phyloP scores from a whole-genome alignment of 345 rosid genomes.

The Arabidopsis suecica region DNA sequence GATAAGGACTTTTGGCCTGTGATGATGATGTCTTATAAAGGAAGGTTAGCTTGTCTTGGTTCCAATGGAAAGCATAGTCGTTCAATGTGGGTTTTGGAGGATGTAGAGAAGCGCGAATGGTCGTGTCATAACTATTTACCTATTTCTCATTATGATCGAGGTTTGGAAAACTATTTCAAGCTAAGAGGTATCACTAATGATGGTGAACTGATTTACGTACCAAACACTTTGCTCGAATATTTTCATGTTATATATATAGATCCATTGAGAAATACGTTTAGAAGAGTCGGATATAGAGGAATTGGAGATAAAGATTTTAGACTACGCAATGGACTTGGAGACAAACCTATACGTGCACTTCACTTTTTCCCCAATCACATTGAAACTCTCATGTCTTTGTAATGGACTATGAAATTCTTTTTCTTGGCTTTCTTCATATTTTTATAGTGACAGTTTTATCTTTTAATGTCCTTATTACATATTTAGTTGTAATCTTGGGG shows the following conservation, averaged over 20 bases:
- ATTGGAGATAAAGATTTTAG: conserved; percentile 6
- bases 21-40: conserved; percentile 13
- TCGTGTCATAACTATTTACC: background rate
- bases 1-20: background rate
- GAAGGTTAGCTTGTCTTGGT: conserved; percentile 24
- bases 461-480: background rate
- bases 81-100: conserved; percentile 6
- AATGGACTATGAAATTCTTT: background rate
- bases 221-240: background rate
- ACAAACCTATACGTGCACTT: background rate
- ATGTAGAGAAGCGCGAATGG: conserved; percentile 17
- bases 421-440: background rate
- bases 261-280: background rate
- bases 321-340: conserved; percentile 1
- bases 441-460: background rate
- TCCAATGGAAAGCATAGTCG: background rate
- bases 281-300: background rate
- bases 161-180: background rate
- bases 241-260: conserved; percentile 21
- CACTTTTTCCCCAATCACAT: conserved; percentile 17
- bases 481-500: background rate
- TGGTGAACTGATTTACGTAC: conserved; percentile 26
- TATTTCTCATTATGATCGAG: conserved; percentile 13
- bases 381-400: conserved; percentile 11
- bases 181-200: conserved; percentile 7